Conservation (phyloP, 2,329 filamentous ascomycete genomes). For the Pseudocercospora pini-densiflorae region DNA sequence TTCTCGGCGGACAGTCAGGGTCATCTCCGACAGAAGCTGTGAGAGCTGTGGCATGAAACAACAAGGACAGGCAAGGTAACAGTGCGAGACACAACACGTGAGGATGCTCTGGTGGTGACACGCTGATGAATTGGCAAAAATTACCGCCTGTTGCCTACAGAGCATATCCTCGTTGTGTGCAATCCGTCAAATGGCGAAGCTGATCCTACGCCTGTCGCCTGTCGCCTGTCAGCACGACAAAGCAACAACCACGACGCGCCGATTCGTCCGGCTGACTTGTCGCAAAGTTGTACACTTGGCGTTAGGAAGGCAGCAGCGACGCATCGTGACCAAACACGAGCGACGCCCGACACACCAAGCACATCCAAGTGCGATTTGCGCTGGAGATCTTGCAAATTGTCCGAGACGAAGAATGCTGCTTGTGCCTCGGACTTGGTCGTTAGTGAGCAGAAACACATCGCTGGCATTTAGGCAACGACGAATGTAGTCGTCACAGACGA, state of each 20-base stretch:
- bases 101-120: background rate
- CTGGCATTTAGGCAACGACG: background rate
- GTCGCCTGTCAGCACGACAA: background rate
- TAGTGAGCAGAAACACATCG: too few species aligned
- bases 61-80: background rate
- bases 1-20: background rate
- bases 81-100: background rate
- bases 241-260: background rate
- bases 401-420: background rate
- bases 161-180: too few species aligned
- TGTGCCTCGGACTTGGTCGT: too few species aligned
- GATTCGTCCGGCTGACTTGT: background rate
- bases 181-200: background rate
- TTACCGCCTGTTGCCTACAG: background rate
- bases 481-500: background rate
- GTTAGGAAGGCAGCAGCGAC: slow-evolving; percentile 6
- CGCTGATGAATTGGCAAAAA: background rate
- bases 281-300: too few species aligned
- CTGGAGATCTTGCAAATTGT: background rate
- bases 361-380: background rate
- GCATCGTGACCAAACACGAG: background rate
- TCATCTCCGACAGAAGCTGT: background rate
- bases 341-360: background rate
- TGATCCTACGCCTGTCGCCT: background rate
- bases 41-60: background rate